phyloP scores from a whole-genome alignment of 2,329 filamentous ascomycete species.

The Fusarium sp. region DNA sequence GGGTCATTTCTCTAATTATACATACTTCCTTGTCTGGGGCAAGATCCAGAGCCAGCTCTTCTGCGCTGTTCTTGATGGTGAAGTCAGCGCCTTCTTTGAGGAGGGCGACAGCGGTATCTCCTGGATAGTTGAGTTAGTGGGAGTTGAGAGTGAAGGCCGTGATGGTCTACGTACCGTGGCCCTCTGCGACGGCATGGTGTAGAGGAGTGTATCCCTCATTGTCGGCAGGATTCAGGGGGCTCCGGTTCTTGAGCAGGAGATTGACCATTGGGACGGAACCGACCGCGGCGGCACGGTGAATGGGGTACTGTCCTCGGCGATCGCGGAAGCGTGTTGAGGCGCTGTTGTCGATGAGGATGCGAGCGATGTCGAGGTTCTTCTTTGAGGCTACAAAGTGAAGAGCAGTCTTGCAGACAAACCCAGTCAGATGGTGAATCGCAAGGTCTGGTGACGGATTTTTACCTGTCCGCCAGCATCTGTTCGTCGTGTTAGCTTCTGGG shows the following conservation, averaged over 20 bases:
- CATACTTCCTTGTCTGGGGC: conserved; percentile 86
- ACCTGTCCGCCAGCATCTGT: conserved; percentile 76
- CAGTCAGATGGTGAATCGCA: neutral
- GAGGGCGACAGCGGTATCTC: conserved; percentile 85
- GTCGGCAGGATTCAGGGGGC: conserved; percentile 87
- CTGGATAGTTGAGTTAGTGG: conserved; percentile 47
- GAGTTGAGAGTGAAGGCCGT: too few species aligned
- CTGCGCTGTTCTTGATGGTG: conserved; percentile 80
- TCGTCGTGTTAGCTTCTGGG: neutral
- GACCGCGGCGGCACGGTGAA: conserved; percentile 91
- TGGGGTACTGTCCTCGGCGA: conserved; percentile 85
- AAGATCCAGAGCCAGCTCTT: conserved; percentile 79
- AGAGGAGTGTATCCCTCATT: conserved; percentile 86
- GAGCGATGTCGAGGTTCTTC: conserved; percentile 83
- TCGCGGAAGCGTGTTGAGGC: conserved; percentile 87
- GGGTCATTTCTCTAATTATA: conserved; percentile 27
- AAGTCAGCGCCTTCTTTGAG: conserved; percentile 87
- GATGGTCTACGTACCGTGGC: conserved; percentile 64
- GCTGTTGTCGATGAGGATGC: conserved; percentile 78
- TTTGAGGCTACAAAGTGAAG: conserved; percentile 95
- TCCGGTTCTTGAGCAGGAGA: conserved; percentile 79
- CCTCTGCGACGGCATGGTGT: conserved; percentile 87
- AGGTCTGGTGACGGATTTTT: neutral
- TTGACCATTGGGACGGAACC: conserved; percentile 90
- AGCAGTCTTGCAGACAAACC: conserved; percentile 73